Conservation (phyloP, 2,329 filamentous ascomycete genomes). For the Pseudophaeomoniella oleicola region DNA sequence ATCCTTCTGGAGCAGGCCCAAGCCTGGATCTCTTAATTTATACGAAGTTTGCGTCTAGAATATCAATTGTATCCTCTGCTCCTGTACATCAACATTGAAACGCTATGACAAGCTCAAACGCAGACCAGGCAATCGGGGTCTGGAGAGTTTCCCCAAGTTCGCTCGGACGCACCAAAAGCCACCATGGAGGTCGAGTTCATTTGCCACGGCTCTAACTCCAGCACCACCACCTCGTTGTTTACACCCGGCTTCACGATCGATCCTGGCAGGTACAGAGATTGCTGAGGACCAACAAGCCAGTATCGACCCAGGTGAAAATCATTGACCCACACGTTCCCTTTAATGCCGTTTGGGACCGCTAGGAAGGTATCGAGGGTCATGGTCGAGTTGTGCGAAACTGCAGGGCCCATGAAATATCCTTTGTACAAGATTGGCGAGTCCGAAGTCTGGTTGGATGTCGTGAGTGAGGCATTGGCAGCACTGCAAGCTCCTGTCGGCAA, state of each 20-base stretch:
- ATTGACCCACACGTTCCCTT: constrained; percentile 33
- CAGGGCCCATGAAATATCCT: constrained; percentile 16
- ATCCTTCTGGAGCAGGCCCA: too few relatives aligned
- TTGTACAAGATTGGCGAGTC: constrained; percentile 13
- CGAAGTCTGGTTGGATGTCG: background rate
- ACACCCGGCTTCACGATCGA: constrained; percentile 17
- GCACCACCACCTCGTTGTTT: constrained; percentile 27
- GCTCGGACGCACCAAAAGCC: constrained; percentile 9
- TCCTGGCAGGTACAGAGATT: constrained; percentile 32
- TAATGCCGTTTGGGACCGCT: constrained; percentile 24
- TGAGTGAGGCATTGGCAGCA: background rate
- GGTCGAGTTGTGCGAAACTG: constrained; percentile 3
- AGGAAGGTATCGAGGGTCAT: constrained; percentile 22
- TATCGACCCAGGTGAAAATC: constrained; percentile 31
- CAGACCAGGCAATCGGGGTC: constrained; percentile 15
- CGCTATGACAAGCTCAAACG: too few relatives aligned
- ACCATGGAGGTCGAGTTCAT: constrained; percentile 5
- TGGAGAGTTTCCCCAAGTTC: constrained; percentile 17
- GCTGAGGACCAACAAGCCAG: constrained; percentile 34
- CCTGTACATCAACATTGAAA: too few relatives aligned
- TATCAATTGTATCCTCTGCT: too few relatives aligned
- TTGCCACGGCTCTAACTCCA: constrained; percentile 28
- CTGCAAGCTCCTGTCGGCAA: constrained; percentile 8
- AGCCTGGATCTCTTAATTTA: too few relatives aligned
- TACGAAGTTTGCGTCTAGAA: too few relatives aligned